These are phyloP conservation scores for Myxozyma neotropica DNA, from an alignment of 805 yeast genomes.

Conservation along the genomic window DNA sequence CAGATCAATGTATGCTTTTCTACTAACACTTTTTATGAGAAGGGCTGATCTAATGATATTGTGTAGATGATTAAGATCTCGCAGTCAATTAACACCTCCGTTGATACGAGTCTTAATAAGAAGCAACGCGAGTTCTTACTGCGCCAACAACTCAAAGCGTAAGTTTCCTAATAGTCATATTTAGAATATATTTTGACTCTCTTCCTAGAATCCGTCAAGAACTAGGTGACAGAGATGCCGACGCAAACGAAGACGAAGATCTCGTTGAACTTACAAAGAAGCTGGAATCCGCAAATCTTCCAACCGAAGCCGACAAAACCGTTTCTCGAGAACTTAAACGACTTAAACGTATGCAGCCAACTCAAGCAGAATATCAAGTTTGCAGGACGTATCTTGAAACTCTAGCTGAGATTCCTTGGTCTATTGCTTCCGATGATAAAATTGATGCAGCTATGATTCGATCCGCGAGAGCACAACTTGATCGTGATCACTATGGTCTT, in stretches of 20 bases:
- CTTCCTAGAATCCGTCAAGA: conserved; percentile 34
- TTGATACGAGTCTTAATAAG: conserved; percentile 34
- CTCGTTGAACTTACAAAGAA: conserved; percentile 39
- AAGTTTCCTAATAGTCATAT: neutral
- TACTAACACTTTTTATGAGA: neutral
- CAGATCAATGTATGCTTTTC: conserved; percentile 26
- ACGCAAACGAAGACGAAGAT: conserved; percentile 44
- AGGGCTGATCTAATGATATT: too few species aligned
- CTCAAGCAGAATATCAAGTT: conserved; percentile 49
- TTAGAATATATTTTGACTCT: neutral
- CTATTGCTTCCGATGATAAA: conserved; percentile 34
- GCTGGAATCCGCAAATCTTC: conserved; percentile 31
- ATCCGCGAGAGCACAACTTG: conserved; percentile 58
- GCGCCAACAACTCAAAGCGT: conserved; percentile 34
- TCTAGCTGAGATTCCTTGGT: conserved; percentile 47
- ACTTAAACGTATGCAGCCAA: conserved; percentile 45
- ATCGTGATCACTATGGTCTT: conserved; percentile 79
- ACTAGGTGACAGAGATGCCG: conserved; percentile 37
- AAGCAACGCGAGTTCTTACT: conserved; percentile 39
- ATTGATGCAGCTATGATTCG: conserved; percentile 47
- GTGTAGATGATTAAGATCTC: conserved; percentile 29
- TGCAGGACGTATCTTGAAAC: conserved; percentile 48
- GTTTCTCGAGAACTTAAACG: conserved; percentile 46
- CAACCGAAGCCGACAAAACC: conserved; percentile 39
- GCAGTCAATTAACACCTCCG: conserved; percentile 35